Base-by-base conservation (phyloP, 2,329 filamentous ascomycete genomes). In the Geosmithia flava region DNA sequence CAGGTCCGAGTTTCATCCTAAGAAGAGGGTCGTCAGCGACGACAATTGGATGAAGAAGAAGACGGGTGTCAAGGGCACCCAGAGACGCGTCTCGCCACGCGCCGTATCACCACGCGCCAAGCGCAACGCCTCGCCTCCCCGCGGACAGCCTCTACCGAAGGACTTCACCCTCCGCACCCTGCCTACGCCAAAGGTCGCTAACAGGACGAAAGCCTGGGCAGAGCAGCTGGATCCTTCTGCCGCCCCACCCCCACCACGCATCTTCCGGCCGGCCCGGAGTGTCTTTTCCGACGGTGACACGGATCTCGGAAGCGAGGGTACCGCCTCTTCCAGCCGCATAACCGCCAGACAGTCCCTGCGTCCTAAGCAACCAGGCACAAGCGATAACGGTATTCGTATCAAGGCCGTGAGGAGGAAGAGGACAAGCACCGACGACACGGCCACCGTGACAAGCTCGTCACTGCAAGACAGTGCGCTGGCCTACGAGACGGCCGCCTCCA, bases 1-100 rank as follows among this genome's bases (percentile, higher is more conserved):
- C 59, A 48, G 69, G 66, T 56, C 72, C 66, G 60, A 80, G 47
- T 64, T 72, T 46, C 79, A 87, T 44, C 91, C 91, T 16, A 89
- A 87, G 67, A 96, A 95, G 72, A 80, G 90, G 53, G 87, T 97
- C 48, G 80, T 96, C 52, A 96, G 90, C 62, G 91, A 97, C 67
- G 85, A 86, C 48, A 87, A 95, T 66, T 97, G 91, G 86, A 80
- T 80, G 66, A 82, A 80, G 51, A 63, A 66, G 62, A 76, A 74
- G 52, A 74, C 71, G 10, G 33, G 33, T 11, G 33, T 50, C 75
- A 72, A 51, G 73, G 70, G 50, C 72, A 63, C 49, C 65, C 75
- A 42, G 19, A 45, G 71, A 51, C 73, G 70, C 50, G 60, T 61
- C 13, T 63, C 68, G 2, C 66, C 68, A 1, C 63, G 65, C 50